Evolutionary conservation across 2,329 filamentous ascomycete genomes (phyloP), one percentile per base, ranked within the genome.

Genomic region (Colletotrichum coccodes): DNA sequence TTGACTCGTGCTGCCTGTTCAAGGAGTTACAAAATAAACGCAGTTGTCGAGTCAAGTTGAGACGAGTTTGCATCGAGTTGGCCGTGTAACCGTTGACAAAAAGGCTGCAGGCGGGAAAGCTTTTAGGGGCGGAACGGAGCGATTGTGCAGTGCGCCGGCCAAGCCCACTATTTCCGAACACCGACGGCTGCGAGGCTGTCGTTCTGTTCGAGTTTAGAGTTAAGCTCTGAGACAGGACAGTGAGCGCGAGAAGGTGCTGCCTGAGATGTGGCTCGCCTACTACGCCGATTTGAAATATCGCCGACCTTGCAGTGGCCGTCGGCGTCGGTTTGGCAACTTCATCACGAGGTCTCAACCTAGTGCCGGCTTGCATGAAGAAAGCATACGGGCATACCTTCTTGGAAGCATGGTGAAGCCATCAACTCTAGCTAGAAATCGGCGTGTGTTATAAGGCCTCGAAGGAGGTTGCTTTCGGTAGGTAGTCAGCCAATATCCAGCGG

Each of bases 1-100:
- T 56, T 61, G 61, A 9, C 34, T 60, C 40, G n/a, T 8, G 28
- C 32, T 49, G 42, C 61, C 49, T 49, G 32, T 56, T 65, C 56
- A n/a, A 65, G 54, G 26, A 30, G 34, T 32, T 30, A 32, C 52
- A 38, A 42, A 50, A 56, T 21, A 65, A 47, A 38, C 5, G 38
- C 21, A 28, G 54, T 34, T 23, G 40, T 60, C 42, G 60, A 68
- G 65, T 65, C 61, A 65, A 60, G 65, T 60, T 36, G 60, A 68
- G 61, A 60, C 54, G 60, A 65, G 57, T 28, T 12, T 12, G 32
- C 18, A 42, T 53, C n/a, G 60, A 56, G 54, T 68, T 34, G 60
- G 56, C 52, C 44, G 46, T n/a, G n/a, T 42, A 47, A 34, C 21
- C 16, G 16, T n/a, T 30, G 38, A 32, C 18, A 21, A 16, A 16